These are phyloP conservation scores for Ceriops decandra DNA, from an alignment of 345 rosid genomes.

Conservation along the genomic window DNA sequence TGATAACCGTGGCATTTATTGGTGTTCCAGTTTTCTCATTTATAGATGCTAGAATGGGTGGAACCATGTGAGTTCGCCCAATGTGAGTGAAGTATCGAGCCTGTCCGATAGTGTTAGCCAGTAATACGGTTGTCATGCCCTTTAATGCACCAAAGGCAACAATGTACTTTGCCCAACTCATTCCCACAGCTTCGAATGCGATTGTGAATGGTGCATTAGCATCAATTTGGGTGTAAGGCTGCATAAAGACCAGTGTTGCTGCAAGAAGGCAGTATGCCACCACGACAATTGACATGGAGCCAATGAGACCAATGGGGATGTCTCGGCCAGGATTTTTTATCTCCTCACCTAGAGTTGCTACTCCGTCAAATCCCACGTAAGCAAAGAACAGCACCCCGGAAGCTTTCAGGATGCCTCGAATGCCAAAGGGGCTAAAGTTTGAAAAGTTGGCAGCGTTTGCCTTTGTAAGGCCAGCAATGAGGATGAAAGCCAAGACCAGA, in stretches of 20 bases:
- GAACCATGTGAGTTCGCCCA: slow-evolving; percentile 23
- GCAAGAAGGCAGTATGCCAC: slow-evolving; percentile 17
- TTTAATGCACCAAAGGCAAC: slow-evolving; percentile 23
- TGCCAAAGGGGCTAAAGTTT: slow-evolving; percentile 13
- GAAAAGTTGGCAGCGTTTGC: slow-evolving; percentile 12
- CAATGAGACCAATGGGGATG: slow-evolving; percentile 25
- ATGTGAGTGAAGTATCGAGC: slow-evolving; percentile 28
- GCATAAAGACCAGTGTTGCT: slow-evolving; percentile 18
- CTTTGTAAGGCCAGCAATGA: slow-evolving; percentile 20
- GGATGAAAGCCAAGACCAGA: slow-evolving; percentile 9
- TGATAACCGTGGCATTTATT: slow-evolving; percentile 16
- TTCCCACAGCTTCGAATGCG: slow-evolving; percentile 19
- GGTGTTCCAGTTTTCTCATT: slow-evolving; percentile 23
- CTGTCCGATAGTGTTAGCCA: slow-evolving; percentile 15
- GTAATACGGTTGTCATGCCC: slow-evolving; percentile 23
- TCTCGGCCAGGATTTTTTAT: slow-evolving; percentile 20
- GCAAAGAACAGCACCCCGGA: slow-evolving; percentile 23
- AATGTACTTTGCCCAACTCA: slow-evolving; percentile 25
- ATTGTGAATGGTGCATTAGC: slow-evolving; percentile 21
- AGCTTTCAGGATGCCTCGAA: slow-evolving; percentile 14
- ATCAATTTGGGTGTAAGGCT: slow-evolving; percentile 19
- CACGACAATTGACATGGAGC: slow-evolving; percentile 14
- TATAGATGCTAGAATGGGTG: slow-evolving; percentile 20
- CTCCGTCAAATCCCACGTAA: slow-evolving; percentile 27
- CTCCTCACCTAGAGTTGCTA: slow-evolving; percentile 25